Base-by-base conservation (phyloP, 495 filamentous ascomycete genomes). In the Endocarpon pusillum region DNA sequence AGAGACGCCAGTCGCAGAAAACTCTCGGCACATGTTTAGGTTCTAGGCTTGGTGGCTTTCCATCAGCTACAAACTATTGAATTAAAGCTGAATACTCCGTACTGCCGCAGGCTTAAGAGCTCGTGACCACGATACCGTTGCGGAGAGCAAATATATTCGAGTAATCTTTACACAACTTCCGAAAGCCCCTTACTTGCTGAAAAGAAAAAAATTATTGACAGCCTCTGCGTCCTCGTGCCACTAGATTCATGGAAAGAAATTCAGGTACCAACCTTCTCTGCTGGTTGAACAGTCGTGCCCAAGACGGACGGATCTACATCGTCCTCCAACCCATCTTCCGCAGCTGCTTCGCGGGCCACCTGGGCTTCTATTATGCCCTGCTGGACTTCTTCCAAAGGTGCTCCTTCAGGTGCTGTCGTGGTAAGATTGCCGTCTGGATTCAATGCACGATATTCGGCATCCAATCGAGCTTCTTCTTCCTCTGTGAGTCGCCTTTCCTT, bases 401-500 rank as follows among this genome's bases (percentile, higher is more conserved):
- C 62, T 10, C 61, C 62, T 18, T 47, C 51, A 3, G 61, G 55
- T 3, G 62, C 64, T 1, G 57, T 64, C 1, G 64, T 67, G 2
- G 52, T 61, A 19, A 56, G 42, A 4, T 59, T 61, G 36, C 62
- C 54, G 2, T 55, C 58, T 5, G 51, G 41, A n/a, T 57, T 56
- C 11, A 63, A 59, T 24, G 41, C 36, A 8, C 39, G 44, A 15
- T 49, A 39, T 18, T 55, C 42, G 26, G 58, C 49, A 18, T 64
- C 66, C 32, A 66, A 39, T 42, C 56, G 54, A 9, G 39, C 45
- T 25, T 64, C 58, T 38, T 67, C 60, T 20, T 55, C 55, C 36
- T 67, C 62, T 1, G 60, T 64, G n/a, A 66, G 60, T 8, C 61
- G 44, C 5, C 64, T 62, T 52, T 86, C 81, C 39, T 61, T 69